A percentile compares a stretch with the other conserved stretches of the same genome.
These are phyloP conservation scores for Lasiosphaeris hirsuta DNA, from an alignment of 495 filamentous ascomycete species.

Conservation along the genomic window DNA sequence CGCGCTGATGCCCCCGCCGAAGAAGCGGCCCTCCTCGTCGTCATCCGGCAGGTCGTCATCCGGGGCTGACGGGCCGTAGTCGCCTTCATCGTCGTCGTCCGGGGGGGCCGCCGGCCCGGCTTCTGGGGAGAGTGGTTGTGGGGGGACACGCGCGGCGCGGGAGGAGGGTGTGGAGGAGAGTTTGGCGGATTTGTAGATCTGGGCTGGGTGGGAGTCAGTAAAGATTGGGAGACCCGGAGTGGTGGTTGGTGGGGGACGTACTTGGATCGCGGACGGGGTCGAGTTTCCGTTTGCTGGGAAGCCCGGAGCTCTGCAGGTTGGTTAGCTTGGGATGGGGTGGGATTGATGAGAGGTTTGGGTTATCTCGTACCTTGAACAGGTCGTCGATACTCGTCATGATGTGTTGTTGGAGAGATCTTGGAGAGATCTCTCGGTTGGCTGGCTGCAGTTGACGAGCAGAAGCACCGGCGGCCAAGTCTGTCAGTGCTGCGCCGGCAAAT, in stretches of 20 bases:
- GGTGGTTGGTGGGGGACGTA: slow-evolving; percentile 38
- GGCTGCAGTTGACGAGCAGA: slow-evolving; percentile 5
- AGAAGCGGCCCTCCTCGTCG: slow-evolving; percentile 93
- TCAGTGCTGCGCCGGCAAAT: slow-evolving; percentile 8
- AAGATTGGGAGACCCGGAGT: not conserved
- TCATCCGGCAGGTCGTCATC: slow-evolving; percentile 64
- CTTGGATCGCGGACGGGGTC: slow-evolving; percentile 68
- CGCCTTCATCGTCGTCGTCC: slow-evolving; percentile 55
- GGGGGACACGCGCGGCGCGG: slow-evolving; percentile 21
- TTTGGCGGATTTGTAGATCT: slow-evolving; percentile 87
- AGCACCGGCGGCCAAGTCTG: not conserved
- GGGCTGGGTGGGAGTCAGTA: slow-evolving; percentile 44
- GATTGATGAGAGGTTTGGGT: not conserved
- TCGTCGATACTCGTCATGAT: slow-evolving; percentile 77
- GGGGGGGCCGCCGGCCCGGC: slow-evolving; percentile 42
- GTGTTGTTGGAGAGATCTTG: not conserved
- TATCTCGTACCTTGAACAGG: slow-evolving; percentile 68
- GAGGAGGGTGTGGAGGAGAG: slow-evolving; percentile 49
- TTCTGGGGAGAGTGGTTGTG: slow-evolving; percentile 48
- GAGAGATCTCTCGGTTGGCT: slow-evolving; percentile 1
- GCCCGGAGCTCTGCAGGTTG: slow-evolving; percentile 46
- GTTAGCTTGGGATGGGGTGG: not conserved
- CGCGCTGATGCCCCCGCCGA: slow-evolving; percentile 82
- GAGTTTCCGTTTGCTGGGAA: slow-evolving; percentile 69
- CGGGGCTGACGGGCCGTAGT: slow-evolving; percentile 70